These are phyloP conservation scores for Lipomyces orientalis DNA, from an alignment of 805 yeast genomes.

Conservation along the genomic window DNA sequence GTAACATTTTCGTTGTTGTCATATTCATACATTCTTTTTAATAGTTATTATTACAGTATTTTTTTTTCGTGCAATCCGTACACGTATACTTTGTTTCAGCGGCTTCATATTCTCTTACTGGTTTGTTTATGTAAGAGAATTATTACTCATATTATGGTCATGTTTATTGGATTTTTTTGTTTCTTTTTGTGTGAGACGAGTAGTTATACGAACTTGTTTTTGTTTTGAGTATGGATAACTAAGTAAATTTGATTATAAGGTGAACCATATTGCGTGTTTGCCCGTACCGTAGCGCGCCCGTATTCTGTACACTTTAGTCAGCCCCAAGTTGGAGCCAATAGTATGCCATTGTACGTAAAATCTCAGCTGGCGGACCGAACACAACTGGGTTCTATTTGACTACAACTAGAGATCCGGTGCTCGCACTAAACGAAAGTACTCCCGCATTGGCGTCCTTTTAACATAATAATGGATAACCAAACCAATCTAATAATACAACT, in stretches of 20 bases:
- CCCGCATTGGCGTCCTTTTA: too few relatives aligned
- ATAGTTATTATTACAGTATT: neutral
- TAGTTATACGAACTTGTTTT: neutral
- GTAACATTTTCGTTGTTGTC: neutral
- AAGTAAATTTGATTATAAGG: too few relatives aligned
- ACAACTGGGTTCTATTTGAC: too few relatives aligned
- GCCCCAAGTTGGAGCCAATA: too few relatives aligned
- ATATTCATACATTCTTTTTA: constrained; percentile 5
- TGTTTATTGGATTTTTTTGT: neutral
- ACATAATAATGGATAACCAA: neutral
- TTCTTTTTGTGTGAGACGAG: neutral
- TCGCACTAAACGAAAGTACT: too few relatives aligned
- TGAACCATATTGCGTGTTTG: too few relatives aligned
- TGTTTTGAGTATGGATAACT: neutral
- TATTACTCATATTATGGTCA: neutral
- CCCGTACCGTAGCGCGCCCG: too few relatives aligned
- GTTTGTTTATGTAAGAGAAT: neutral
- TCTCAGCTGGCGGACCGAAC: too few relatives aligned
- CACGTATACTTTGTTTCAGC: neutral
- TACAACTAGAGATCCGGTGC: too few relatives aligned
- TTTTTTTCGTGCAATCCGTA: constrained; percentile 3
- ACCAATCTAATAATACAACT: neutral
- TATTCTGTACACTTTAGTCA: too few relatives aligned
- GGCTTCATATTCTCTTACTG: constrained; percentile 2
- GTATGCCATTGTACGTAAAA: too few relatives aligned